Base-by-base conservation (phyloP, 495 filamentous ascomycete species). In the Aspergillus cavernicola region DNA sequence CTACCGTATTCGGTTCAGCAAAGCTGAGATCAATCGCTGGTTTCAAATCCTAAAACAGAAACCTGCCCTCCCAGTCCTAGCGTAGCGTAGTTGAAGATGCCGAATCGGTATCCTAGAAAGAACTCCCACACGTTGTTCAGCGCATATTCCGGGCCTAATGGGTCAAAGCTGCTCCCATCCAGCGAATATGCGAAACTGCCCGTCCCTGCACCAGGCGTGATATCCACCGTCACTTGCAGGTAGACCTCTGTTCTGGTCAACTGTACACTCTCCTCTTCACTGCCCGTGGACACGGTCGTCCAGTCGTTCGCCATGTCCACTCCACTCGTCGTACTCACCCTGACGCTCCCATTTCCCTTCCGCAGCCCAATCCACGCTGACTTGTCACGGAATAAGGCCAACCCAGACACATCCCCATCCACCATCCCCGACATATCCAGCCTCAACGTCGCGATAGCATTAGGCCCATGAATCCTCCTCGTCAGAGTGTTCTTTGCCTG, bases 41-140 rank as follows among this genome's bases (percentile, higher is more conserved):
- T n/a, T n/a, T n/a, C n/a, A n/a, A n/a, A n/a, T n/a, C n/a, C n/a
- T n/a, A n/a, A n/a, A n/a, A n/a, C n/a, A n/a, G n/a, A n/a, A n/a
- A n/a, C n/a, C n/a, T n/a, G n/a, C 22, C 80, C 81, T 0, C 80
- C 80, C 4, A 81, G 56, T 6, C 52, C 64, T 44, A 72, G 68
- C 0, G 80, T 85, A 0, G 79, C 82, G 63, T 68, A 79, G 56
- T 83, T 83, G 55, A 85, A 84, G 10, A 82, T 72, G 0, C 66
- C 80, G 59, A 68, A 85, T 9, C 79, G 70, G 63, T 83, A 82
- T 0, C 79, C 81, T 37, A 73, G 69, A 47, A 82, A 85, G 61
- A 73, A 79, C 9, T 65, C 50, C 72, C 72, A 82, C 12, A 63
- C 61, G 20, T 68, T 80, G 35, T 57, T 72, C 67, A 83, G 57